Base-by-base conservation (phyloP, 805 yeast species). In the Lipomyces orientalis region DNA sequence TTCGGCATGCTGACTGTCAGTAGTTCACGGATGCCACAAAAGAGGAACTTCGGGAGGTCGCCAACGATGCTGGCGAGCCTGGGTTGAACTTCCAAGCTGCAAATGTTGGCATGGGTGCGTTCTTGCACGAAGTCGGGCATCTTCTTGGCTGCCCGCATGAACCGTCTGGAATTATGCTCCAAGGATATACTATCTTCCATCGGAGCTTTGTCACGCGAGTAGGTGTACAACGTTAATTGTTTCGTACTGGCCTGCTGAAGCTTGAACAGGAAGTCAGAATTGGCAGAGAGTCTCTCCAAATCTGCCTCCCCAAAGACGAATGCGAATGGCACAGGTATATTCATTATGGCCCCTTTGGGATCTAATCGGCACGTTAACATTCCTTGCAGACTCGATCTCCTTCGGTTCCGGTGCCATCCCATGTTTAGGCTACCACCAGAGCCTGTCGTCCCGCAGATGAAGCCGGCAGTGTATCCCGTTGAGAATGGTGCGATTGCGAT, bases 111-210 rank as follows among this genome's bases (percentile, higher is more conserved):
- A 76, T 91, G 73, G 98, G 99, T 57, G 98, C 98, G 0, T 93
- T 93, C 73, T 83, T 93, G 89, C 98, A 94, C 78, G 98, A 94
- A 76, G 89, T 94, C 61, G 98, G 99, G 0, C 98, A 94, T 77
- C 80, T 87, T 34, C 81, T 94, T 54, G 97, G 97, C 0, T 90
- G 94, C 71, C 98, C 98, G 0, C 98, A 94, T 79, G 95, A 93
- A 77, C 90, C 88, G 14, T 81, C 84, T 71, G 98, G 98, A 22
- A 90, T 94, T 34, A 95, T 94, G 98, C 79, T 92, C 51, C 83
- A 98, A 66, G 97, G 90, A 66, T 95, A 93, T 76, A 82, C 88
- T 25, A 86, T 88, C 66, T 85, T 92, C 83, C 90, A 93, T 77
- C 83, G 98, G 66, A 86, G 91, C 10, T 95, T 93, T 75, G 82